Conservation (phyloP, 2,329 filamentous ascomycete species). For the Fusarium sp. region DNA sequence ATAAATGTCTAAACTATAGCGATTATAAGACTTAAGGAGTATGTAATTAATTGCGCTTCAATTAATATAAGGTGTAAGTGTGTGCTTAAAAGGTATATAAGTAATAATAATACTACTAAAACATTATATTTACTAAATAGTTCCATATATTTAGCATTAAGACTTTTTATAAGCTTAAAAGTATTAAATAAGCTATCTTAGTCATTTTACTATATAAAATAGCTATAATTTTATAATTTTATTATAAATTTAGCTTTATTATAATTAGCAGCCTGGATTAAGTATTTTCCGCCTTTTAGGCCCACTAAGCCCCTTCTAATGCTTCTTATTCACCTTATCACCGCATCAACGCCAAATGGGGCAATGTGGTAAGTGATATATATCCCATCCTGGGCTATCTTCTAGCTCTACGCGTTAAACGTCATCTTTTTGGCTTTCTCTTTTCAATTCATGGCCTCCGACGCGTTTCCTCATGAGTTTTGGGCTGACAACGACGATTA, state of each 20-base stretch:
- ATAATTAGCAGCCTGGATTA: constrained; percentile 11
- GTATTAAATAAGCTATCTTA: background rate
- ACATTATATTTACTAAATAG: background rate
- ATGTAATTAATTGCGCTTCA: no score
- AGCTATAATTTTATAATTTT: background rate
- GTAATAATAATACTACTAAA: background rate
- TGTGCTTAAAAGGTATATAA: no score
- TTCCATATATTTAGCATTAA: background rate
- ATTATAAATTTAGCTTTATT: background rate
- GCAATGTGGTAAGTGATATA: constrained; percentile 45
- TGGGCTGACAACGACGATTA: constrained; percentile 47
- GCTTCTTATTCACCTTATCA: constrained; percentile 23
- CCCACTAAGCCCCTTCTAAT: constrained; percentile 19
- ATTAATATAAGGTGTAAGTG: no score
- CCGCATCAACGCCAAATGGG: constrained; percentile 24
- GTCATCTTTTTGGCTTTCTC: constrained; percentile 4
- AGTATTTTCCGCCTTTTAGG: constrained; percentile 23
- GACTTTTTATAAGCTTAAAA: background rate
- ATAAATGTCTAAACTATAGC: no score
- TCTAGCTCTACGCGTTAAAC: constrained; percentile 13
- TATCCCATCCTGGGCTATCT: constrained; percentile 8
- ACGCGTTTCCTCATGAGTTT: constrained; percentile 46
- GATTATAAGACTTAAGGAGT: no score
- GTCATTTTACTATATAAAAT: background rate
- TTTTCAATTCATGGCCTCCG: background rate